These are phyloP conservation scores for Bifiguratus adelaidae DNA, from an alignment of 192 early-diverging fungal genomes.

Conservation along the genomic window DNA sequence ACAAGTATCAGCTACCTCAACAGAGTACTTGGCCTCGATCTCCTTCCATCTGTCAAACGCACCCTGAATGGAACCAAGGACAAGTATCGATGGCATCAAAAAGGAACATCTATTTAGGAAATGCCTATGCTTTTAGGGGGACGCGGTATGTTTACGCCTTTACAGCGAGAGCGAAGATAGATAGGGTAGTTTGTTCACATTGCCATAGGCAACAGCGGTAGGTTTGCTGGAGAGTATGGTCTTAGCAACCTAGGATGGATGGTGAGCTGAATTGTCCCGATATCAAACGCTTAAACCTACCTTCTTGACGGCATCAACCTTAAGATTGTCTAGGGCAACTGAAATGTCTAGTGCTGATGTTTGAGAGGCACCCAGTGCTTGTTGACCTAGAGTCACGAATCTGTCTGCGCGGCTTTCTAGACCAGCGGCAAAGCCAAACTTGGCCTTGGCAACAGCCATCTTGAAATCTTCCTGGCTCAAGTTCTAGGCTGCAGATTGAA, in stretches of 20 bases:
- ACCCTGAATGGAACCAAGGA: too few species aligned
- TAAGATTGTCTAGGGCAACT: conserved; percentile 37
- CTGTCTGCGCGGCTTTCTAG: conserved; percentile 33
- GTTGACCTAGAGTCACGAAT: conserved; percentile 31
- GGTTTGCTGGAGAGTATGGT: conserved; percentile 56
- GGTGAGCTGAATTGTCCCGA: background rate
- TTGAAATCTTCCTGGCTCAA: conserved; percentile 40
- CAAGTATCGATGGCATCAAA: too few species aligned
- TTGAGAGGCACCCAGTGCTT: too few species aligned
- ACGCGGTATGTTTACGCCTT: too few species aligned
- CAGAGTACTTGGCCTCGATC: too few species aligned
- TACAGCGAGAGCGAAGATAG: conserved; percentile 54
- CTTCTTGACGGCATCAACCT: conserved; percentile 48
- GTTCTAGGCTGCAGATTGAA: conserved; percentile 40
- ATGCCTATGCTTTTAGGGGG: too few species aligned
- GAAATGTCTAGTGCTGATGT: conserved; percentile 21
- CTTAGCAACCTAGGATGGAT: conserved; percentile 37
- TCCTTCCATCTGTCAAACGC: too few species aligned
- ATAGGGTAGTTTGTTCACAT: conserved; percentile 61
- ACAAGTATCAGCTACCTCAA: too few species aligned
- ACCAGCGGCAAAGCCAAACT: conserved; percentile 34
- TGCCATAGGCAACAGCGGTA: conserved; percentile 69
- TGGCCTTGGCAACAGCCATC: conserved; percentile 56
- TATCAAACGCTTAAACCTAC: conserved; percentile 18
- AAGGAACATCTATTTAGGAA: too few species aligned